Conservation (phyloP, 352 stramenopile species). For the Phytopythium ostracodes region DNA sequence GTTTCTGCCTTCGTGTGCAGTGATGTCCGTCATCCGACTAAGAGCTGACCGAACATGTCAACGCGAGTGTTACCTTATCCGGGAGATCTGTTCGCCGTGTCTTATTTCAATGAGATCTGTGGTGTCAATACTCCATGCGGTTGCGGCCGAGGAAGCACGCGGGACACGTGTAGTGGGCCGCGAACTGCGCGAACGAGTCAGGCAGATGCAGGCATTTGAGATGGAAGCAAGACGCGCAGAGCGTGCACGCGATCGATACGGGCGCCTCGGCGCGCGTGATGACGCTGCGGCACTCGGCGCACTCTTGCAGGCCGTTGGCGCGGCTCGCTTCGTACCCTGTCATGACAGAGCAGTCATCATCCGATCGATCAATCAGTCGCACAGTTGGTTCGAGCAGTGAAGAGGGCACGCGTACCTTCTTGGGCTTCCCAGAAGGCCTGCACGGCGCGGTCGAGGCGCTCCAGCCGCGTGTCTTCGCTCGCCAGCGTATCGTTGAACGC, state of each 20-base stretch:
- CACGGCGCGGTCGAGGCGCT: conserved; percentile 32
- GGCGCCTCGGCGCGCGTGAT: conserved; percentile 25
- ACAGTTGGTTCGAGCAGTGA: background rate
- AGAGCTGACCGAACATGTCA: too few species aligned
- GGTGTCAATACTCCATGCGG: conserved; percentile 1
- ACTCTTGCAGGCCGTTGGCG: conserved; percentile 10
- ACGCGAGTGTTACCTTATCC: too few species aligned
- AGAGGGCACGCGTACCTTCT: conserved; percentile 17
- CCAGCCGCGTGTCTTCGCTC: conserved; percentile 26
- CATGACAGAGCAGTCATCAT: too few species aligned
- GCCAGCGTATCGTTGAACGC: conserved; percentile 27
- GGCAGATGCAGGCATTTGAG: conserved; percentile 51
- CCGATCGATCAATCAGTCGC: background rate
- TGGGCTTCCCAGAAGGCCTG: conserved; percentile 28
- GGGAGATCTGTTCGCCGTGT: too few species aligned
- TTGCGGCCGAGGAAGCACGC: conserved; percentile 51
- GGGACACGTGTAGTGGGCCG: conserved; percentile 54
- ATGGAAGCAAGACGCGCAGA: conserved; percentile 45
- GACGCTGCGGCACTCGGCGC: conserved; percentile 33
- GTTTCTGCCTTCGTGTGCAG: background rate
- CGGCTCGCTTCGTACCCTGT: conserved; percentile 1
- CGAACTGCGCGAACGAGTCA: conserved; percentile 53
- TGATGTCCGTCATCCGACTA: too few species aligned
- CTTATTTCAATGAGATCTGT: too few species aligned
- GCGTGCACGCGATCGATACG: conserved; percentile 44